Evolutionary conservation across 208 protist species (phyloP).

Genomic region (Leishmania lainsoni): DNA sequence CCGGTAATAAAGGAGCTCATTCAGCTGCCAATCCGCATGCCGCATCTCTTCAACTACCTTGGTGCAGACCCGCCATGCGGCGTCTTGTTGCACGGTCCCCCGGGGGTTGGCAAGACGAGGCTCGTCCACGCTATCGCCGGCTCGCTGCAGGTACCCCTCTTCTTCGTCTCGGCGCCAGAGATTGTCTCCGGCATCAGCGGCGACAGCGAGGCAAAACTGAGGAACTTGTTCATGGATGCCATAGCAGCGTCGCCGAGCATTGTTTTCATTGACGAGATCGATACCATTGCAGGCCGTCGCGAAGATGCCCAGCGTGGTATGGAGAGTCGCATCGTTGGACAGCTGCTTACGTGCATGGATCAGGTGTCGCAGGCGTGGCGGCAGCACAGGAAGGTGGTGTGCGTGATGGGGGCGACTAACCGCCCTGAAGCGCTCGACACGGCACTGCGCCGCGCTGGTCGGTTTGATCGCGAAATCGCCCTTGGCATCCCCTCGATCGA

Average conservation of each 20-base stretch:
- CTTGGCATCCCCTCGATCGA: conserved; percentile 96
- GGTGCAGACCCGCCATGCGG: conserved; percentile 96
- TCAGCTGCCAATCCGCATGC: conserved; percentile 93
- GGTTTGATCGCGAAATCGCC: conserved; percentile 98
- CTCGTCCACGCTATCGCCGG: conserved; percentile 96
- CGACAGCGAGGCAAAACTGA: conserved; percentile 98
- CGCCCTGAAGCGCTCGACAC: conserved; percentile 96
- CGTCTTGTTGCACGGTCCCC: conserved; percentile 97
- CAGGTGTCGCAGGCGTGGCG: conserved; percentile 90
- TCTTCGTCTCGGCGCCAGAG: conserved; percentile 95
- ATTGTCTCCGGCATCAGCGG: conserved; percentile 98
- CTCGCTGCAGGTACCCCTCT: conserved; percentile 93
- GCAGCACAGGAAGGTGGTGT: conserved; percentile 88
- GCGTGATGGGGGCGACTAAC: conserved; percentile 97
- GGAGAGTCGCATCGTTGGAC: conserved; percentile 98
- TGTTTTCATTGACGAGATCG: conserved; percentile 99
- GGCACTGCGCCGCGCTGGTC: conserved; percentile 95
- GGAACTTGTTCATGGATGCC: conserved; percentile 96
- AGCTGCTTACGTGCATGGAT: conserved; percentile 99
- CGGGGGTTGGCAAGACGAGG: conserved; percentile 96
- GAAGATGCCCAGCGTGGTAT: conserved; percentile 97
- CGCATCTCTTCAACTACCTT: conserved; percentile 95
- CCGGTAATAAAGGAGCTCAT: conserved; percentile 96
- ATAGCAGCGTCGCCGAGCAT: conserved; percentile 94
- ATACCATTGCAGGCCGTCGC: conserved; percentile 94